A percentile compares a stretch with the other conserved stretches of the same genome.
These are phyloP conservation scores for Borovskyia barvae DNA, from an alignment of 208 protist species.

Conservation along the genomic window DNA sequence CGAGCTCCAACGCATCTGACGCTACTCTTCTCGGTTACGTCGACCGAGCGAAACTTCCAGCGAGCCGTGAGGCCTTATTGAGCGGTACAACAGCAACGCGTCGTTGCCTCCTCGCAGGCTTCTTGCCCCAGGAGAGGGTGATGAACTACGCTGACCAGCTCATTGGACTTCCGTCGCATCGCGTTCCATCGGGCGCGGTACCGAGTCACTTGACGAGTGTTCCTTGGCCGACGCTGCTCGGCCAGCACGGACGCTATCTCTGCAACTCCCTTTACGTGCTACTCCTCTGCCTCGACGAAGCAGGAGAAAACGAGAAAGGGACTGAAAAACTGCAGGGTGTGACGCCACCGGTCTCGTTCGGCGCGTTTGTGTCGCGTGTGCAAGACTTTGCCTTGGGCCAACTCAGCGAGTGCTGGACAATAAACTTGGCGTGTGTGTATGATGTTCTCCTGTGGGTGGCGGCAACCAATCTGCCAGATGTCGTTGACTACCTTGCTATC, in stretches of 20 bases:
- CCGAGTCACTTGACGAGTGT: constrained; percentile 36
- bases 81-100: neutral
- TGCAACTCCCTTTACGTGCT: constrained; percentile 61
- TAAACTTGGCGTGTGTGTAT: constrained; percentile 68
- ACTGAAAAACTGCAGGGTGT: neutral
- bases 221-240: constrained; percentile 53
- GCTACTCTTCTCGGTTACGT: no score
- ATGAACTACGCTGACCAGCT: constrained; percentile 18
- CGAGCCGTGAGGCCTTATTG: constrained; percentile 5
- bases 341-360: neutral
- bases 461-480: constrained; percentile 7
- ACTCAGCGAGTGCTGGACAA: constrained; percentile 72
- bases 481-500: constrained; percentile 39
- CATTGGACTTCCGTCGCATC: constrained; percentile 17
- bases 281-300: constrained; percentile 9
- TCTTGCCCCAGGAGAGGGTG: constrained; percentile 6
- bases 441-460: constrained; percentile 69
- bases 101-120: constrained; percentile 9
- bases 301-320: no score
- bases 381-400: constrained; percentile 59
- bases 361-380: constrained; percentile 24
- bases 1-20: neutral
- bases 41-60: constrained; percentile 2
- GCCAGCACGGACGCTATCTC: constrained; percentile 56
- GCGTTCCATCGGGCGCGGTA: constrained; percentile 23